phyloP scores from a whole-genome alignment of 228 moss, liverwort and hornwort species.

The Sphagnum fallax region DNA sequence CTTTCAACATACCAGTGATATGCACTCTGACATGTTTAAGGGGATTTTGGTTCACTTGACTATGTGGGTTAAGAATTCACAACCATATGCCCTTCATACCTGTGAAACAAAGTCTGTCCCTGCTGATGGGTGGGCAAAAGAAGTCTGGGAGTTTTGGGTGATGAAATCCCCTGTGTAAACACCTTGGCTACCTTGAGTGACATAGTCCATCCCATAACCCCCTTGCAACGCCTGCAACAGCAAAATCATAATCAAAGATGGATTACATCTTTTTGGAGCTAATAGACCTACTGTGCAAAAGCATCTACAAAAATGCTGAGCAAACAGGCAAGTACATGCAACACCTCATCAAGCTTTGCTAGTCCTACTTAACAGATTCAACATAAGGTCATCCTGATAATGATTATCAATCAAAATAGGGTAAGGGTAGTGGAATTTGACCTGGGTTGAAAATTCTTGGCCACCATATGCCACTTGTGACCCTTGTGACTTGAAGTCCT shows the following conservation, averaged over 20 bases:
- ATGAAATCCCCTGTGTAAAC: conserved; percentile 73
- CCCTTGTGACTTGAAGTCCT: conserved; percentile 98
- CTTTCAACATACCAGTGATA: conserved; percentile 7
- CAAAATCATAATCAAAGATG: background rate
- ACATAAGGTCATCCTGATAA: too few species aligned
- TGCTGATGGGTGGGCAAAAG: conserved; percentile 56
- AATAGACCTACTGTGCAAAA: too few species aligned
- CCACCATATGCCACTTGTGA: conserved; percentile 88
- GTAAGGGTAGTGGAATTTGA: background rate
- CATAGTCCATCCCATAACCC: conserved; percentile 83
- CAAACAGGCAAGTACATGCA: too few species aligned
- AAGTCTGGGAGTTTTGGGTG: conserved; percentile 78
- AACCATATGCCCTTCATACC: conserved; percentile 20
- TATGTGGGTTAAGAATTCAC: background rate
- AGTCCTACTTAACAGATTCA: too few species aligned
- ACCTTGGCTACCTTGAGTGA: conserved; percentile 73
- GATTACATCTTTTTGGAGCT: too few species aligned
- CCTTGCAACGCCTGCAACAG: conserved; percentile 43
- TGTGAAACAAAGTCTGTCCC: conserved; percentile 82
- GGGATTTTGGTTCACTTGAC: too few species aligned
- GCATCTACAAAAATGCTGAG: too few species aligned
- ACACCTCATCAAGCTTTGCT: too few species aligned
- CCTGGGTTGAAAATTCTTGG: conserved; percentile 84
- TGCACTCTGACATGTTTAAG: too few species aligned
- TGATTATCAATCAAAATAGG: too few species aligned